Conservation (phyloP, 1,139 yeast species). For the Protomyces arabidopsidicola region DNA sequence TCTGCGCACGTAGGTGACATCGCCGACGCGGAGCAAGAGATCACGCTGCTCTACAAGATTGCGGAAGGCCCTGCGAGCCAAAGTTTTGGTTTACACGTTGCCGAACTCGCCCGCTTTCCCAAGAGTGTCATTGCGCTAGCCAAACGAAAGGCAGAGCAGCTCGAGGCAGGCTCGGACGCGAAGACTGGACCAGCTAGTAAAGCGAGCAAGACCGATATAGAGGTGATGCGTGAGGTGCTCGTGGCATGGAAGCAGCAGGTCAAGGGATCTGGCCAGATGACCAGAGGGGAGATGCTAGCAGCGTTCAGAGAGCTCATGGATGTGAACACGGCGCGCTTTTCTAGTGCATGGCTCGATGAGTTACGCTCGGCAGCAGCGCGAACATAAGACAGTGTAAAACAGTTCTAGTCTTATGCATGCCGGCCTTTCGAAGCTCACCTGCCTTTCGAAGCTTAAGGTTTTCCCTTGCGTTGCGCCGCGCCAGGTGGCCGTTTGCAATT, state of each 20-base stretch:
- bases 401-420: too few species aligned
- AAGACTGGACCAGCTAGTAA: not conserved
- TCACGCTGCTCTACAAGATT: constrained; percentile 82
- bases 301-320: not conserved
- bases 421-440: too few species aligned
- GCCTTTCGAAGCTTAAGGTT: too few species aligned
- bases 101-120: constrained; percentile 91
- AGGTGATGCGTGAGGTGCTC: not conserved
- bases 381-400: too few species aligned
- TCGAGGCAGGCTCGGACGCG: constrained; percentile 46
- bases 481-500: too few species aligned
- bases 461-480: too few species aligned
- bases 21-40: constrained; percentile 48
- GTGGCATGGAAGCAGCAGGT: not conserved
- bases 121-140: constrained; percentile 87
- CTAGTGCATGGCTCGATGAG: not conserved
- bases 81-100: constrained; percentile 95
- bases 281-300: not conserved
- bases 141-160: constrained; percentile 81
- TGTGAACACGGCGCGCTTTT: not conserved
- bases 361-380: not conserved
- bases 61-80: constrained; percentile 90
- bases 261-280: not conserved
- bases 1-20: constrained; percentile 66
- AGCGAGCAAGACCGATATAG: not conserved